A percentile compares a stretch with the other conserved stretches of the same genome.
Conservation (phyloP, 2,329 filamentous ascomycete species). For the Fusarium clavum region DNA sequence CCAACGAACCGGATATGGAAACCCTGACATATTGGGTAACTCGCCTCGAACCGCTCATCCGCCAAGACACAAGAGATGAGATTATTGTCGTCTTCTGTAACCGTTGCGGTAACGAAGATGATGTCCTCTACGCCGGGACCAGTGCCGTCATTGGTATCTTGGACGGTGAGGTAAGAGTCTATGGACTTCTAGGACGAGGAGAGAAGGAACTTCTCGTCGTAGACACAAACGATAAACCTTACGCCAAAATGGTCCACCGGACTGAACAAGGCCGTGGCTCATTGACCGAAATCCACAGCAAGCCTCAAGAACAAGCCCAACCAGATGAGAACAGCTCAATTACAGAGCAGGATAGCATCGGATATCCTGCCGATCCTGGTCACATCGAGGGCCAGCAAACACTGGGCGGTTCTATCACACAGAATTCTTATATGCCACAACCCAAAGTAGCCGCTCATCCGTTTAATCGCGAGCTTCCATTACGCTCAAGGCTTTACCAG, state of each 20-base stretch:
- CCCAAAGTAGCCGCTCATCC: slow-evolving; percentile 2
- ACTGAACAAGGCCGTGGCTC: neutral
- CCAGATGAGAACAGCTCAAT: too few species aligned
- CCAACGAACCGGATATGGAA: slow-evolving; percentile 74
- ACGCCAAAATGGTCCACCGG: slow-evolving; percentile 9
- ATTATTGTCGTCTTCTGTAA: slow-evolving; percentile 79
- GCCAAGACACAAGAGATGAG: slow-evolving; percentile 63
- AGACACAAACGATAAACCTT: neutral
- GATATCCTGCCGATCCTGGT: too few species aligned
- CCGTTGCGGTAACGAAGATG: slow-evolving; percentile 73
- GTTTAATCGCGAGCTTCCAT: neutral
- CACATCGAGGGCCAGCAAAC: too few species aligned
- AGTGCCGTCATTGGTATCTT: slow-evolving; percentile 77
- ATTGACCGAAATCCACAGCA: neutral
- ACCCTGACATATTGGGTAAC: slow-evolving; percentile 81
- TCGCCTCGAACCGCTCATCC: slow-evolving; percentile 74
- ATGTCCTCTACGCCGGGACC: slow-evolving; percentile 78
- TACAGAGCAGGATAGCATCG: too few species aligned
- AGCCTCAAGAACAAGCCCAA: too few species aligned
- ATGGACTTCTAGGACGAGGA: slow-evolving; percentile 76
- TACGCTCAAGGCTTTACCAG: neutral
- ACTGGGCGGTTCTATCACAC: too few species aligned
- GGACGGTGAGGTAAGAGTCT: slow-evolving; percentile 73
- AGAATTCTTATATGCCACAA: neutral
- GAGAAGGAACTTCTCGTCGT: slow-evolving; percentile 70